phyloP scores from a whole-genome alignment of 2,329 filamentous ascomycete species.

The Hawksworthiomyces lignivorus region DNA sequence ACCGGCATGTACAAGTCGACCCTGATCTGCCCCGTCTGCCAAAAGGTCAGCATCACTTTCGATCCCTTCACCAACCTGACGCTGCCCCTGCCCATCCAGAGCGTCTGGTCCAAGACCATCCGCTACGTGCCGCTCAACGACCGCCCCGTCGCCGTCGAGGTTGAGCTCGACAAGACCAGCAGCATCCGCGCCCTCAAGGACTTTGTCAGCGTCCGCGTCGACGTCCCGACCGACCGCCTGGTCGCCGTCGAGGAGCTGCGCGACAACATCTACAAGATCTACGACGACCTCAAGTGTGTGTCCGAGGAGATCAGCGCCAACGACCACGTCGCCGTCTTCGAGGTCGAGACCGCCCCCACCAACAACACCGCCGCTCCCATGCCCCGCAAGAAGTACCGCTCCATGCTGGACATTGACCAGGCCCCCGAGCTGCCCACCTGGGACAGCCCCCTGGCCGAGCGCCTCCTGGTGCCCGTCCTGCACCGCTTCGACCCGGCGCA shows the following conservation, averaged over 20 bases:
- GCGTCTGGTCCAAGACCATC: conserved; percentile 67
- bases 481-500: conserved; percentile 41
- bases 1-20: conserved; percentile 98
- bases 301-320: conserved; percentile 64
- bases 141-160: conserved; percentile 59
- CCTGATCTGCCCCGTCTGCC: conserved; percentile 80
- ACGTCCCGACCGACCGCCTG: conserved; percentile 57
- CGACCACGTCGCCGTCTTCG: conserved; percentile 61
- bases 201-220: conserved; percentile 60
- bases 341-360: conserved; percentile 70
- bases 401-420: conserved; percentile 42
- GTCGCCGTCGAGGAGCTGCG: conserved; percentile 78
- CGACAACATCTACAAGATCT: conserved; percentile 78
- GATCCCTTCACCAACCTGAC: conserved; percentile 96
- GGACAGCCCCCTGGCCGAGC: conserved; percentile 56
- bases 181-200: conserved; percentile 62
- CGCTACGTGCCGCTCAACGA: conserved; percentile 72
- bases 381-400: conserved; percentile 39
- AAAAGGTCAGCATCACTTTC: conserved; percentile 97
- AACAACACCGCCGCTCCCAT: conserved; percentile 58
- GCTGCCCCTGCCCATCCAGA: conserved; percentile 80
- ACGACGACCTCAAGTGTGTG: conserved; percentile 60
- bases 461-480: conserved; percentile 62
- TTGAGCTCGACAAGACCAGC: conserved; percentile 74
- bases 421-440: conserved; percentile 42